These are phyloP conservation scores for Leucocoprinus birnbaumii DNA, from an alignment of 768 basidiomycete species.

Conservation along the genomic window DNA sequence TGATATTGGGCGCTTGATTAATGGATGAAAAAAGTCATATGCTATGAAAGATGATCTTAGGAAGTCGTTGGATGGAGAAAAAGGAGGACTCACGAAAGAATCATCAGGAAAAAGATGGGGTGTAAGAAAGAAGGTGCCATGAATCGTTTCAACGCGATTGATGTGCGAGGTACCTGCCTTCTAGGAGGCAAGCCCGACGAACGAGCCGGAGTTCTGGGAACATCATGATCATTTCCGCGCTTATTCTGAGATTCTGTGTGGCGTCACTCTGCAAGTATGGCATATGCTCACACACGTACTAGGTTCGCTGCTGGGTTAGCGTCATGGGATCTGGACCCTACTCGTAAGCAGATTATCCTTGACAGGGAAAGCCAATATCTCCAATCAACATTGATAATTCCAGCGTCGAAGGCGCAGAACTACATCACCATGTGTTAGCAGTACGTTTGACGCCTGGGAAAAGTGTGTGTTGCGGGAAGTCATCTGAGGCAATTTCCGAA, in stretches of 20 bases:
- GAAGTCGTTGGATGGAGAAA: not conserved
- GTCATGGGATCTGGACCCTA: not conserved
- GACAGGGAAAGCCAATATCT: too few species aligned
- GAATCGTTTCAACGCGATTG: not conserved
- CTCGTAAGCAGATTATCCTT: not conserved
- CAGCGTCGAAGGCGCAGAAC: not conserved
- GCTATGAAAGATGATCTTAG: not conserved
- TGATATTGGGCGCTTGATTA: not conserved
- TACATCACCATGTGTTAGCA: not conserved
- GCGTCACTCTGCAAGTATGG: not conserved
- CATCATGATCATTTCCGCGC: not conserved
- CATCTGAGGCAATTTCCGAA: constrained; percentile 5
- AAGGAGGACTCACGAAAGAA: not conserved
- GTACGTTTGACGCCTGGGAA: constrained; percentile 1
- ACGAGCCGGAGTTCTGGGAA: not conserved
- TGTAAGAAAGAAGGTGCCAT: not conserved
- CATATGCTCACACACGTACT: not conserved
- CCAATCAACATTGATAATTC: not conserved
- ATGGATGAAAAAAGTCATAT: too few species aligned
- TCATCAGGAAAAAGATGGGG: too few species aligned
- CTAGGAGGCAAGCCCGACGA: not conserved
- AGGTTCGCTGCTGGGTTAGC: not conserved
- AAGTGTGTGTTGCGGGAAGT: constrained; percentile 1
- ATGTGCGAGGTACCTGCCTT: not conserved
- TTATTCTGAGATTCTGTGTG: constrained; percentile 2